Evolutionary conservation across 345 rosid species (phyloP), one percentile per base, ranked within the genome.

Genomic region (Turritis glabra): DNA sequence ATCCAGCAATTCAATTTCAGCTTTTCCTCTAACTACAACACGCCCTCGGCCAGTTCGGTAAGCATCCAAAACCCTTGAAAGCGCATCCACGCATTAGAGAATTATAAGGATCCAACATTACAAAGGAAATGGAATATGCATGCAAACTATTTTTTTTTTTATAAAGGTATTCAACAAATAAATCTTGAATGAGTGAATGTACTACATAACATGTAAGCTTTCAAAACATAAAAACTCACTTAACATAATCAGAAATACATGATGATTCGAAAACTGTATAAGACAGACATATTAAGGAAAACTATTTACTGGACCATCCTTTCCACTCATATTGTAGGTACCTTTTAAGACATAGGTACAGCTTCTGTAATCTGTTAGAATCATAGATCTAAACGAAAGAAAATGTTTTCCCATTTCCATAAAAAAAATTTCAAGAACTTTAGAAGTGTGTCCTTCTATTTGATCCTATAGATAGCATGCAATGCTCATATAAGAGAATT

Each of bases 21-120:
- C 83, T 83, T 92, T 91, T 32, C 98, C 98, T 79, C 98, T 87
- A 48, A 91, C 86, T 57, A 89, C 74, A 37, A 94, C 81, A 66
- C 97, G 88, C 40, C 97, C 98, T 62, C 84, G 82, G 69, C 98
- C 97, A 66, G 92, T 88, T 73, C 96, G 97, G 83, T 94, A 91
- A 35, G 98, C 97, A 11, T 90, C 96, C 75, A 94, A 83, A 71
- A 94, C 88, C 82, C 98, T 92, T 54, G 59, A 76, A 17, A 71
- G 73, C 64, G 69, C 11, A 79, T 29, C 47, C 26, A 75, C 17
- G 47, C 38, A 62, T 69, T 48, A 83, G 64, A 75, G 23, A 22
- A 74, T 54, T 69, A 22, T 15, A 64, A 33, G 43, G 19, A 62
- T 52, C 67, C 41, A 44, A 21, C 41, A 18, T 52, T 14, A 66